Evolutionary conservation across 441 rosid species (phyloP).

Genomic region (Corymbia citriodora): DNA sequence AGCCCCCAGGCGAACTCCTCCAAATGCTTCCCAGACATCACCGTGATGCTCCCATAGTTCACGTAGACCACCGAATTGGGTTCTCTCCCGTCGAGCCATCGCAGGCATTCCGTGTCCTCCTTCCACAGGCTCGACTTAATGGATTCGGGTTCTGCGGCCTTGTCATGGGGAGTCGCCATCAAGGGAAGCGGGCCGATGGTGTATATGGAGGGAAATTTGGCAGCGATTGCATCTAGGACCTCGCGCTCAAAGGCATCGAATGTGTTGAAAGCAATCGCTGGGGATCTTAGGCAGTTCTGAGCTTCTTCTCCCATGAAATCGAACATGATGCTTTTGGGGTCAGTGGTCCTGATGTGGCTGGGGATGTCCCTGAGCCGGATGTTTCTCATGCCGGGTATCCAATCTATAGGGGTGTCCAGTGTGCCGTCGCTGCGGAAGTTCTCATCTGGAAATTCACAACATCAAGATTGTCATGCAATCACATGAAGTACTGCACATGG

Average conservation of each 20-base stretch:
- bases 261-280: conserved; percentile 30
- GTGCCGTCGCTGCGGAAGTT: conserved; percentile 21
- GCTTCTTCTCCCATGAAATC: conserved; percentile 20
- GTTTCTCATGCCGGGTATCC: conserved; percentile 39
- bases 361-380: conserved; percentile 36
- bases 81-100: conserved; percentile 22
- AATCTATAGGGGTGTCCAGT: conserved; percentile 22
- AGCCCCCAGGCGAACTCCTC: conserved; percentile 41
- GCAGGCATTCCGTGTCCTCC: conserved; percentile 18
- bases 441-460: conserved; percentile 14
- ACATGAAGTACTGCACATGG: background rate
- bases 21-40: conserved; percentile 19
- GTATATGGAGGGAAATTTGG: conserved; percentile 12
- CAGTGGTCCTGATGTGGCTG: conserved; percentile 19
- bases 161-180: background rate
- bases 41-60: conserved; percentile 26
- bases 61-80: conserved; percentile 24
- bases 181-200: conserved; percentile 23
- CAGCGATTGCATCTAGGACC: conserved; percentile 6
- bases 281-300: conserved; percentile 18
- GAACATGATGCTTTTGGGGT: conserved; percentile 23
- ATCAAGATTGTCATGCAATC: background rate
- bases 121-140: conserved; percentile 25
- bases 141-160: background rate
- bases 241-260: conserved; percentile 21